Evolutionary conservation across 257 asterid species (phyloP).

Genomic region (Hygrophila difformis): DNA sequence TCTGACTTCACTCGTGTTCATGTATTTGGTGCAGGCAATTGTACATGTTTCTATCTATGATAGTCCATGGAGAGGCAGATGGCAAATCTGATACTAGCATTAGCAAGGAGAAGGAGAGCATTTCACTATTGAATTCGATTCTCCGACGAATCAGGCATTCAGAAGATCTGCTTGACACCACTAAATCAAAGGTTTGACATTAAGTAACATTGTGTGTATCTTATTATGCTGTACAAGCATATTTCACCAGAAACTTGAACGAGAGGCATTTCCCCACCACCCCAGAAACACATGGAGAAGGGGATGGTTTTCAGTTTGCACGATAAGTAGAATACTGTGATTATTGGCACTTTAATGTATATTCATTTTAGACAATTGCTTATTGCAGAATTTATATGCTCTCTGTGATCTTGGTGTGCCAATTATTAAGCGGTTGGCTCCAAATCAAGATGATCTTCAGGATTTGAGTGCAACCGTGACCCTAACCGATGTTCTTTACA

Average conservation of each 20-base stretch:
- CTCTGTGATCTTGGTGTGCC: slow-evolving; percentile 79
- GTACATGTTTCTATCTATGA: slow-evolving; percentile 76
- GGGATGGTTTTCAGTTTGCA: background rate
- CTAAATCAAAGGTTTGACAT: slow-evolving; percentile 72
- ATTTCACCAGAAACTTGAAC: slow-evolving; percentile 7
- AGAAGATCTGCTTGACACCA: slow-evolving; percentile 58
- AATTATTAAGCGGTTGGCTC: slow-evolving; percentile 49
- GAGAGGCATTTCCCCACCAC: slow-evolving; percentile 4
- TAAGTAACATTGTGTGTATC: slow-evolving; percentile 8
- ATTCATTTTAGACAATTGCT: slow-evolving; percentile 15
- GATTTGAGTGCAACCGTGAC: slow-evolving; percentile 45
- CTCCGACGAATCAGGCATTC: slow-evolving; percentile 66
- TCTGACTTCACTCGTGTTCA: slow-evolving; percentile 1
- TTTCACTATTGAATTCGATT: slow-evolving; percentile 44
- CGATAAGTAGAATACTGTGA: slow-evolving; percentile 8
- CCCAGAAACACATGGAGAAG: slow-evolving; percentile 4
- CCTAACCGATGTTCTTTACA: slow-evolving; percentile 56
- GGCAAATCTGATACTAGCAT: slow-evolving; percentile 48
- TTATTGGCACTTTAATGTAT: slow-evolving; percentile 18
- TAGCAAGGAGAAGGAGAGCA: slow-evolving; percentile 65
- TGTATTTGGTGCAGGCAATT: slow-evolving; percentile 57
- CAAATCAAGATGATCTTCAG: slow-evolving; percentile 45
- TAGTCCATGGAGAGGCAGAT: slow-evolving; percentile 72
- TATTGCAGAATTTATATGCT: slow-evolving; percentile 67
- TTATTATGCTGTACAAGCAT: slow-evolving; percentile 8